phyloP scores from a whole-genome alignment of 1,284 basidiomycete species.

The Ceratobasidium sp. region DNA sequence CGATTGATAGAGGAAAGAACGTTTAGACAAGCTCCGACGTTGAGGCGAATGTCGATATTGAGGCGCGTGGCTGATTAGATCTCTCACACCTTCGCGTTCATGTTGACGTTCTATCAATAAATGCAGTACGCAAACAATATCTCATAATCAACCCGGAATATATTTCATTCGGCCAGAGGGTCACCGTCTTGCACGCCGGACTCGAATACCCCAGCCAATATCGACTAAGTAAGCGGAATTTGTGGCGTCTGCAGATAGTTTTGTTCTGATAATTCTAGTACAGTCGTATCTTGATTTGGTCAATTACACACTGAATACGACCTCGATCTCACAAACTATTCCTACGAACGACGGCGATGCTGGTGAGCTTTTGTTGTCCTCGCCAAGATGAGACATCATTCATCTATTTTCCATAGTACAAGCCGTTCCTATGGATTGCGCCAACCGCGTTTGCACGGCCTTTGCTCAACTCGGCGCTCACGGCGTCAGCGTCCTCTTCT shows the following conservation, averaged over 20 bases:
- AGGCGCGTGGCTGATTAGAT: no score
- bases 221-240: slow-evolving; percentile 52
- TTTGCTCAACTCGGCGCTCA: slow-evolving; percentile 49
- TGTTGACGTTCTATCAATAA: no score
- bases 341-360: slow-evolving; percentile 44
- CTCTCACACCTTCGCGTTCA: no score
- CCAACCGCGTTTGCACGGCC: slow-evolving; percentile 46
- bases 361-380: slow-evolving; percentile 19
- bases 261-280: slow-evolving; percentile 72
- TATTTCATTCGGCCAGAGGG: slow-evolving; percentile 51
- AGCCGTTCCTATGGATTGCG: slow-evolving; percentile 48
- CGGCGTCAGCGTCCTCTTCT: slow-evolving; percentile 49
- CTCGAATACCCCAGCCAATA: slow-evolving; percentile 51
- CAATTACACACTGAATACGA: slow-evolving; percentile 17
- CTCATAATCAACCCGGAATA: slow-evolving; percentile 52
- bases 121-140: slow-evolving; percentile 5
- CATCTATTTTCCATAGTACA: no score
- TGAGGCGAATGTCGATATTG: slow-evolving; percentile 55
- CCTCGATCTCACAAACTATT: slow-evolving; percentile 14
- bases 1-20: slow-evolving; percentile 49
- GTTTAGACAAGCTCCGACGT: background rate
- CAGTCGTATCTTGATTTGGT: slow-evolving; percentile 53
- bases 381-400: no score
- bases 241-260: slow-evolving; percentile 60
- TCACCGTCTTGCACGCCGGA: slow-evolving; percentile 52